These are phyloP conservation scores for Ceraceosorus bombacis DNA, from an alignment of 1,284 basidiomycete genomes.

Conservation along the genomic window DNA sequence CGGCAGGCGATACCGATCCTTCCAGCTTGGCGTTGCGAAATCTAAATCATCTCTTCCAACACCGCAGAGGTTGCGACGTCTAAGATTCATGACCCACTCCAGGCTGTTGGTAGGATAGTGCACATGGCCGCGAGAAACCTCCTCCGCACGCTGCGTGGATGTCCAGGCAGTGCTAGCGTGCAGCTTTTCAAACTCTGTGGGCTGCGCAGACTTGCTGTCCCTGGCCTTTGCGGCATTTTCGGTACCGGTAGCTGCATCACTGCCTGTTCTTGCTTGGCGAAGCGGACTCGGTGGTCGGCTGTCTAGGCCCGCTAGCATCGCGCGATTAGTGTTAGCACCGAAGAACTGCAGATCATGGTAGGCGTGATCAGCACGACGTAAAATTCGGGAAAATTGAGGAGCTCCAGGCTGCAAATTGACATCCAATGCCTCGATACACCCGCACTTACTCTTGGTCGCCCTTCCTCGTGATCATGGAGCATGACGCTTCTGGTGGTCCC, in stretches of 20 bases:
- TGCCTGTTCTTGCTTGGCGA: constrained; percentile 8
- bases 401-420: too few species aligned
- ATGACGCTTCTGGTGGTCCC: constrained; percentile 3
- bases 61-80: constrained; percentile 34
- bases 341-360: constrained; percentile 19
- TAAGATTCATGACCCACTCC: constrained; percentile 34
- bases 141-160: neutral
- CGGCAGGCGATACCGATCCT: constrained; percentile 32
- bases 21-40: constrained; percentile 27
- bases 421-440: neutral
- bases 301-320: constrained; percentile 24
- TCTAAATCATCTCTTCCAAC: constrained; percentile 35
- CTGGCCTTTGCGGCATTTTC: neutral
- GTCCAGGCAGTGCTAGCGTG: constrained; percentile 4
- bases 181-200: too few species aligned
- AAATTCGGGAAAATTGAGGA: neutral
- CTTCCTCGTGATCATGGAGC: constrained; percentile 37
- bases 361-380: neutral
- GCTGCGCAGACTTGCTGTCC: too few species aligned
- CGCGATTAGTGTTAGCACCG: constrained; percentile 30
- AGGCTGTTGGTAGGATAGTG: constrained; percentile 32
- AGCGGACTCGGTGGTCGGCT: constrained; percentile 28
- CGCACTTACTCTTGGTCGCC: constrained; percentile 17
- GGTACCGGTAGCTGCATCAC: constrained; percentile 3
- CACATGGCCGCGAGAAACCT: too few species aligned